A percentile compares a stretch with the other conserved stretches of the same genome.
Conservation (phyloP, 2,329 filamentous ascomycete species). For the Xylariaceae sp. region DNA sequence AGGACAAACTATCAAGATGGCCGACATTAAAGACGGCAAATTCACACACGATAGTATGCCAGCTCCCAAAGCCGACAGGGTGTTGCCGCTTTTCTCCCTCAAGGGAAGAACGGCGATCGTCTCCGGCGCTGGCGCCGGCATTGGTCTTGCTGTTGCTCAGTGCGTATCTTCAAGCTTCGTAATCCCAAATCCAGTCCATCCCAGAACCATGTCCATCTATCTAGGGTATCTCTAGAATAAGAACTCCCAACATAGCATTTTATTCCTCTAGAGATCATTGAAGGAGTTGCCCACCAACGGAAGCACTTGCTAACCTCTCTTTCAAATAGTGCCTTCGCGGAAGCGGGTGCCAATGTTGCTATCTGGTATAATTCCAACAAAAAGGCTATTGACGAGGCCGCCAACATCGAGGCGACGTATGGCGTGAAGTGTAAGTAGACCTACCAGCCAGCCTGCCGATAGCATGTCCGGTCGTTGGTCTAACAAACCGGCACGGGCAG, state of each 20-base stretch:
- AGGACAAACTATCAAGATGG: conserved; percentile 37
- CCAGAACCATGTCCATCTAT: background rate
- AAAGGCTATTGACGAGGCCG: conserved; percentile 63
- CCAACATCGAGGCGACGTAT: conserved; percentile 65
- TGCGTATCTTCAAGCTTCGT: background rate
- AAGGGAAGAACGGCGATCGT: conserved; percentile 72
- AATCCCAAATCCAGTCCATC: background rate
- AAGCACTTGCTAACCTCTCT: background rate
- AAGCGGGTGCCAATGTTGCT: conserved; percentile 72
- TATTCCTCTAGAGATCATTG: background rate
- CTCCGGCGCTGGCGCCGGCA: conserved; percentile 59
- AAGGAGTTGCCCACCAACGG: background rate
- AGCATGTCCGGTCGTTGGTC: background rate
- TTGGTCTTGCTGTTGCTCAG: conserved; percentile 66
- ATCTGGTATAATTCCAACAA: conserved; percentile 74
- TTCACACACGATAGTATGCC: conserved; percentile 62
- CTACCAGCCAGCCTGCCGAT: background rate
- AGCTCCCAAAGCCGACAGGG: conserved; percentile 49
- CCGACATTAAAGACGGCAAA: conserved; percentile 48
- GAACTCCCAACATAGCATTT: background rate
- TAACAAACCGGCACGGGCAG: conserved; percentile 36
- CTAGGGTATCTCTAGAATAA: background rate
- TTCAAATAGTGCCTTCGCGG: conserved; percentile 45
- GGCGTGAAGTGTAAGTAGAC: conserved; percentile 64
- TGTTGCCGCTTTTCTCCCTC: conserved; percentile 69